Evolutionary conservation across 345 rosid species (phyloP), one percentile per base, ranked within the genome.

Genomic region (Populus davidiana): DNA sequence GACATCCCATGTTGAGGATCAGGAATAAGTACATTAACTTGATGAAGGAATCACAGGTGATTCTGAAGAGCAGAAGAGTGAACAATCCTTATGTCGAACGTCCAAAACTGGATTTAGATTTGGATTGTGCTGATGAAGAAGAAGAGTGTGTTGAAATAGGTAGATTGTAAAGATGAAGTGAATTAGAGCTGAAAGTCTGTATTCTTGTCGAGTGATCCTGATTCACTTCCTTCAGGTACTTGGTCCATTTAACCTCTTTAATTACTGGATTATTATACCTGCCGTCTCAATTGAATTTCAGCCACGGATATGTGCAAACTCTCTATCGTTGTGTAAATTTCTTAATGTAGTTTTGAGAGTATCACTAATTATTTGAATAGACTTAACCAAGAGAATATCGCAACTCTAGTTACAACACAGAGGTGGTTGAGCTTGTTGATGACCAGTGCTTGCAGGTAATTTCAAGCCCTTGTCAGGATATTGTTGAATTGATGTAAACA

Each of bases 11-110:
- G 83, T 78, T 86, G 38, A 82, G 52, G 4, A 82, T 91, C 27
- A 86, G 97, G 85, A 83, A 88, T 77, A 86, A 85, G 73, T 94
- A 93, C 43, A 85, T 94, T 21, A 81, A 86, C 31, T 78, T 90
- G 91, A 74, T 94, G 86, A 87, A 89, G 86, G 81, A 83, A 47
- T 93, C 97, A 0, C 82, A 81, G 67, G 36, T 67, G 74, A 85
- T 84, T 77, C 75, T 90, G 75, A 91, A 83, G 83, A 87, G 73
- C 75, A 84, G 83, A 67, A 86, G 90, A 77, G 68, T n/a, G 54
- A 79, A 71, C 61, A 81, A 73, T 21, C 50, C 39, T 69, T 16
- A 38, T 70, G 73, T 41, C 41, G 78, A 80, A 1, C 23, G 71
- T 74, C 70, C 67, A 47, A 84, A 64, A 81, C 81, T 79, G 70